A percentile compares a stretch with the other conserved stretches of the same genome.
These are phyloP conservation scores for Pythium oligandrum DNA, from an alignment of 352 stramenopile species.

Conservation along the genomic window DNA sequence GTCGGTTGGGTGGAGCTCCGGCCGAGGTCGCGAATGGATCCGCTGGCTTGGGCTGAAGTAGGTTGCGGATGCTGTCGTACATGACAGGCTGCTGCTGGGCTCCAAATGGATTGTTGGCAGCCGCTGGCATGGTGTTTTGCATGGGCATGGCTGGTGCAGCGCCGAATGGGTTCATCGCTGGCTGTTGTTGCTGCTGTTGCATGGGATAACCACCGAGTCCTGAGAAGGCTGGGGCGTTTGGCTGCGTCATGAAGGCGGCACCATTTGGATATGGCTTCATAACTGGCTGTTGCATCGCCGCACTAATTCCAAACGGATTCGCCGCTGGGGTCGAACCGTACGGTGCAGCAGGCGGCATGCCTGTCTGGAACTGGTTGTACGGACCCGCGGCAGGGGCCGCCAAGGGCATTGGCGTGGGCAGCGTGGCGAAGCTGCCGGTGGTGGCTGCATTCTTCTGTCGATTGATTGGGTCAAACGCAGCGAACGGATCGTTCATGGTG, in stretches of 20 bases:
- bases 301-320: constrained; percentile 17
- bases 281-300: constrained; percentile 10
- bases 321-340: constrained; percentile 17
- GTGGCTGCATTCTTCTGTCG: constrained; percentile 27
- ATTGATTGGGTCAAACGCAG: constrained; percentile 43
- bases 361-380: constrained; percentile 19
- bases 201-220: constrained; percentile 21
- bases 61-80: constrained; percentile 64
- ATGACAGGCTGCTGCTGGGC: constrained; percentile 33
- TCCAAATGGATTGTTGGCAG: constrained; percentile 30
- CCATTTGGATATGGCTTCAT: constrained; percentile 19
- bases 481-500: constrained; percentile 58
- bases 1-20: constrained; percentile 3
- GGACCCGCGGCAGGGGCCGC: constrained; percentile 17
- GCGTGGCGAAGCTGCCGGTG: constrained; percentile 17
- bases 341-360: constrained; percentile 19
- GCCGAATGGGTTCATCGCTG: constrained; percentile 15
- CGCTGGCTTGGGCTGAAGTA: constrained; percentile 33
- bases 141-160: neutral
- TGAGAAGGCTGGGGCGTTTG: constrained; percentile 34
- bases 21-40: constrained; percentile 39
- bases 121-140: constrained; percentile 8
- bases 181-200: constrained; percentile 22
- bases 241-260: constrained; percentile 65
- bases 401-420: constrained; percentile 16